Percentiles rank a stretch among this genome's conserved stretches.
Conservation (phyloP, 352 stramenopile species). For the Phytophthora parvispora region DNA sequence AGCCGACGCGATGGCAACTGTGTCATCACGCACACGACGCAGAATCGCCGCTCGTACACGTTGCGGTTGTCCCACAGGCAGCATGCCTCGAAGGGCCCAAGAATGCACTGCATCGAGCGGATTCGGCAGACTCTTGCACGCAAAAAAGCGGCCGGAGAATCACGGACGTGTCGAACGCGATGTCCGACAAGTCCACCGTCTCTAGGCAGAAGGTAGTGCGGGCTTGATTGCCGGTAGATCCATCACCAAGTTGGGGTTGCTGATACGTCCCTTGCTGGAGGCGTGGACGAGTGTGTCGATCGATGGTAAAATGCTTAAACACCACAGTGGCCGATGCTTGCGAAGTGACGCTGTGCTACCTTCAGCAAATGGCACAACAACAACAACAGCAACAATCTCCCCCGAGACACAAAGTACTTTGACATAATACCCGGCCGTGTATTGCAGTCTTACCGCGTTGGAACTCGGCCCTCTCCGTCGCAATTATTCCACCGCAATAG, state of each 20-base stretch:
- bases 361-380: not conserved
- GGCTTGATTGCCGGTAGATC: too few species aligned
- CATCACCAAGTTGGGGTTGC: too few species aligned
- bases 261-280: too few species aligned
- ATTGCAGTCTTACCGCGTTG: constrained; percentile 34
- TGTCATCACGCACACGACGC: constrained; percentile 37
- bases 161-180: constrained; percentile 40
- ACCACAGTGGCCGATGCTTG: too few species aligned
- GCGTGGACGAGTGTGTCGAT: too few species aligned
- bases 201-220: not conserved
- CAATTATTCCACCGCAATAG: too few species aligned
- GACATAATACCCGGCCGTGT: constrained; percentile 42
- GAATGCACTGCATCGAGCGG: too few species aligned
- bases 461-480: not conserved
- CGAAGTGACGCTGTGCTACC: not conserved
- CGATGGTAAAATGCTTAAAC: too few species aligned
- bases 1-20: constrained; percentile 39
- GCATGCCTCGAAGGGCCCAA: too few species aligned
- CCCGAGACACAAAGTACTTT: constrained; percentile 5
- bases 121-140: constrained; percentile 39
- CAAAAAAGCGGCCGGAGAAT: constrained; percentile 37
- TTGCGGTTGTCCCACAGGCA: constrained; percentile 38
- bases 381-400: not conserved
- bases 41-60: constrained; percentile 40
- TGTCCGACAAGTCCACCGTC: constrained; percentile 39